A percentile compares a stretch with the other conserved stretches of the same genome.
phyloP scores from a whole-genome alignment of 306 rosid species.

The apple (Malus domestica) region DNA sequence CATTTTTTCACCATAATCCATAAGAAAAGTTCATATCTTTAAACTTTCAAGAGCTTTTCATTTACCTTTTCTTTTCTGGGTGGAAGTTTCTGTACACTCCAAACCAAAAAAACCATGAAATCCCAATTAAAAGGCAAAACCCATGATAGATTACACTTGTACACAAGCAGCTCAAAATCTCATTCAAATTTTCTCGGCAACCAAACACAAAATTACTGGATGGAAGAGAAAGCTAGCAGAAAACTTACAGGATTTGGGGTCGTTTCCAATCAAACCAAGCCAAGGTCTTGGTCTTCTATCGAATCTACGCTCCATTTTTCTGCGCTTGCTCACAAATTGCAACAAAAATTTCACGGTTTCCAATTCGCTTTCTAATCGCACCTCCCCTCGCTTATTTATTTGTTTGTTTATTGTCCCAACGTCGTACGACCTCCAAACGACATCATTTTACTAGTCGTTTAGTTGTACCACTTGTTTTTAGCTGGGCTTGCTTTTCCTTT shows the following conservation, averaged over 20 bases:
- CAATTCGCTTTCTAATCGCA: not conserved
- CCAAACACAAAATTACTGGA: not conserved
- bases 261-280: not conserved
- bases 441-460: not conserved
- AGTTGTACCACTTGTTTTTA: not conserved
- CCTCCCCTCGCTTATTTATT: not conserved
- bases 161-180: not conserved
- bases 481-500: not conserved
- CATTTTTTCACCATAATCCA: not conserved
- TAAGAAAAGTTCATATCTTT: not conserved
- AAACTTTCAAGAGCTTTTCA: not conserved
- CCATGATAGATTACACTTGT: not conserved
- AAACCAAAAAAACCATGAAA: not conserved
- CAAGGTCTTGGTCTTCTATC: not conserved
- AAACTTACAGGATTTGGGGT: not conserved
- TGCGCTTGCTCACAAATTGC: not conserved
- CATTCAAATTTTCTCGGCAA: not conserved
- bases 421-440: not conserved
- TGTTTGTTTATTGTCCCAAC: not conserved
- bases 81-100: not conserved
- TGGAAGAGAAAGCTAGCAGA: not conserved
- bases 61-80: not conserved
- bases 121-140: not conserved
- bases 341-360: not conserved
- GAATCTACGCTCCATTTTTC: not conserved